Evolutionary conservation across 106 monocot species (phyloP).

Genomic region (Dendrobium officinale): DNA sequence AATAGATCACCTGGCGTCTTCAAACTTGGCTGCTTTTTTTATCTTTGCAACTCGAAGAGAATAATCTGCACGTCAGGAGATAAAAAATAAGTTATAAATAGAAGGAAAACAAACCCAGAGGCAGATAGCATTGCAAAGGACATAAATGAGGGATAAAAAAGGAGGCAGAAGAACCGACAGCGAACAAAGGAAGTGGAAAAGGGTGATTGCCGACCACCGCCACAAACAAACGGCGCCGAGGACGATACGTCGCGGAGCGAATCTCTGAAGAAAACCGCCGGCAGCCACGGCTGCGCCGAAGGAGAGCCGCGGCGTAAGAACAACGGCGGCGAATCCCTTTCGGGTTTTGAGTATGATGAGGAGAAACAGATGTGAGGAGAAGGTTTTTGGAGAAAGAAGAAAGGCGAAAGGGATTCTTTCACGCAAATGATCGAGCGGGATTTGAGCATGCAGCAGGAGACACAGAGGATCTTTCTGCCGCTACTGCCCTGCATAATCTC

Average conservation of each 20-base stretch:
- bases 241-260: background rate
- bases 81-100: background rate
- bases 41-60: conserved; percentile 11
- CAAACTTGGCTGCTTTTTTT: conserved; percentile 1
- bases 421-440: conserved; percentile 4
- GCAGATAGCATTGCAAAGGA: background rate
- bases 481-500: conserved; percentile 7
- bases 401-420: conserved; percentile 1
- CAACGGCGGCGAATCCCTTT: background rate
- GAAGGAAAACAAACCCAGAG: background rate
- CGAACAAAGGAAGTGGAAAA: background rate
- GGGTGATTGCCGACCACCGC: background rate
- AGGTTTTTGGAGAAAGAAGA: too few species aligned
- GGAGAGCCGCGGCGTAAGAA: background rate
- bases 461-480: background rate
- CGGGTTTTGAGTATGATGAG: background rate
- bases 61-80: conserved; percentile 1
- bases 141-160: background rate
- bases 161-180: background rate
- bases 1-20: conserved; percentile 1
- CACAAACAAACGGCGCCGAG: background rate
- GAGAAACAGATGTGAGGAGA: background rate
- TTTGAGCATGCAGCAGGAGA: conserved; percentile 2
- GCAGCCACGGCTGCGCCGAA: background rate
- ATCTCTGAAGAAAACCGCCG: background rate